phyloP scores from a whole-genome alignment of 73 alveolate genomes.

The Uronychia setigera region DNA sequence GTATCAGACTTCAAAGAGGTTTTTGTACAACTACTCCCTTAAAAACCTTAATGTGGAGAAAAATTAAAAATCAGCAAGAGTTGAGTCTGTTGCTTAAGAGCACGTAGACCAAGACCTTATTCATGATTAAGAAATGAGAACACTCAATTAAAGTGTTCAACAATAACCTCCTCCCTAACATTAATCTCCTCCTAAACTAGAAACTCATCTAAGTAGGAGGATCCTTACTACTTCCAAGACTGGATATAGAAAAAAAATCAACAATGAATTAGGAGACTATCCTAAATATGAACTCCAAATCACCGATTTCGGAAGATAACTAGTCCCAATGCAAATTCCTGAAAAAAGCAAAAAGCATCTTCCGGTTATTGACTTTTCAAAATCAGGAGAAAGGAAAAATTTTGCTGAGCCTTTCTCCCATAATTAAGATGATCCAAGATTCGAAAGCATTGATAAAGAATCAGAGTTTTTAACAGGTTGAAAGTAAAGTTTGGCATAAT shows the following conservation, averaged over 20 bases:
- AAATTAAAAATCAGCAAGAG: background rate
- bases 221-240: background rate
- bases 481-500: no score
- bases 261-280: background rate
- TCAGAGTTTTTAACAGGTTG: background rate
- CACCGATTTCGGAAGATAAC: background rate
- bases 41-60: background rate
- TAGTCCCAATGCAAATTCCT: background rate
- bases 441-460: background rate
- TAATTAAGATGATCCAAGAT: background rate
- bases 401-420: background rate
- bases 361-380: background rate
- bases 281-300: background rate
- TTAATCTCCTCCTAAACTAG: background rate
- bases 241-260: background rate
- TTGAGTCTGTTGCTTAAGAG: background rate
- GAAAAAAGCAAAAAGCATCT: background rate
- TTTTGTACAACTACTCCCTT: background rate
- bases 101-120: background rate
- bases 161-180: no score
- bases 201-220: background rate
- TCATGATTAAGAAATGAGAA: background rate
- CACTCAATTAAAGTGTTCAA: background rate
- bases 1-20: background rate
- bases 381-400: background rate